Base-by-base conservation (phyloP, 1,139 yeast species). In the Meyerozyma guilliermondii region DNA sequence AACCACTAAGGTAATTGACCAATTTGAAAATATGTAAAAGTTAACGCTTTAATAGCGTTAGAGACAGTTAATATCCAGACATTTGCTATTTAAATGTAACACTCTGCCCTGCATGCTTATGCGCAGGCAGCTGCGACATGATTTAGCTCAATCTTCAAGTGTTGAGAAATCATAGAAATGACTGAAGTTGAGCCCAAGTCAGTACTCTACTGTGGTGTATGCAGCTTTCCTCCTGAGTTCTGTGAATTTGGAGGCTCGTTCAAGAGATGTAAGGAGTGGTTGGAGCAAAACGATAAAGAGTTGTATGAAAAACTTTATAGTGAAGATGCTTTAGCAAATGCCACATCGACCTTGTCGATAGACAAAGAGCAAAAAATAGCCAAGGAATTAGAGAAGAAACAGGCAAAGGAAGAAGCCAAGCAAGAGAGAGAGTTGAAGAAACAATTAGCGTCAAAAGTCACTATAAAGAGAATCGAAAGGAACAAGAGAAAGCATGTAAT, bases 241-340 rank as follows among this genome's bases (percentile, higher is more conserved):
- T 91, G 98, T 68, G 98, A 91, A 60, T 91, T 89, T 60, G 95
- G 96, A 11, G 86, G 87, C 39, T 74, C 83, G 34, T 74, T 85
- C 62, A 83, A 83, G 58, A 80, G 88, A 59, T 91, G 98, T 67
- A 87, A 84, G 55, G 81, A 77, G 33, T 89, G 97, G 96, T 74
- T 91, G 37, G 68, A 76, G 46, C 78, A 75, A 36, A 70, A 72
- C 42, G 74, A 88, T 52, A 63, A 71, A 3, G 84, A 76, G 11
- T 59, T 84, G 38, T 89, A 63, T 57, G 68, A 75, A 39, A 62
- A 74, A 50, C 65, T 87, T 41, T 88, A 91, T 63, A 68, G 81
- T 7, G 82, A 72, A 16, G 80, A 75, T 46, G 75, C 76, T 2
- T 62, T 76, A 39, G 76, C 80, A 27, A 68, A 72, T 45, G 76